Evolutionary conservation across 306 rosid genomes (phyloP).

Genomic region (Biancaea sappan): DNA sequence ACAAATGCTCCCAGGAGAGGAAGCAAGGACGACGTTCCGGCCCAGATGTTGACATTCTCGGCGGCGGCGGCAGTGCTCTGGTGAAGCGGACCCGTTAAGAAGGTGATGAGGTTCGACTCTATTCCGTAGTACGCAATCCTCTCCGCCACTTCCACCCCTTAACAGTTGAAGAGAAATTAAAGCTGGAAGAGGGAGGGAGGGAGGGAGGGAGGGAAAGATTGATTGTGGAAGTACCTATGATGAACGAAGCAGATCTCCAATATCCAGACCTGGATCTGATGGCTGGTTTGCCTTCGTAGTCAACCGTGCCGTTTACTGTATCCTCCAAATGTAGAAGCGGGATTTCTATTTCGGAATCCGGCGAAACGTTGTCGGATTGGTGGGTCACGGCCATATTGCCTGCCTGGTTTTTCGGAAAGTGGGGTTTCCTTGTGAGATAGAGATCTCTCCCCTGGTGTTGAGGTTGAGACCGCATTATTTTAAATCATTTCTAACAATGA

Average conservation of each 20-base stretch:
- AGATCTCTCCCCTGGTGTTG: too few species aligned
- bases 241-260: conserved; percentile 9
- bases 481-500: too few species aligned
- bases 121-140: conserved; percentile 47
- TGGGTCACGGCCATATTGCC: conserved; percentile 15
- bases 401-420: conserved; percentile 6
- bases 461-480: too few species aligned
- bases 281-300: not conserved
- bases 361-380: not conserved
- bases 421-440: not conserved
- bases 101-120: conserved; percentile 43
- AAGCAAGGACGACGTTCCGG: conserved; percentile 41
- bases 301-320: not conserved
- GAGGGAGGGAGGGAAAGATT: not conserved
- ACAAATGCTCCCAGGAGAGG: conserved; percentile 45
- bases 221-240: not conserved
- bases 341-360: not conserved
- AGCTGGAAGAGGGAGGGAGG: too few species aligned
- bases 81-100: conserved; percentile 41
- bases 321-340: not conserved
- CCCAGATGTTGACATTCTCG: conserved; percentile 44
- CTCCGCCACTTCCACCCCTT: conserved; percentile 47
- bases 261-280: not conserved
- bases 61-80: conserved; percentile 46
- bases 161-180: not conserved